Base-by-base conservation (phyloP, 2,329 filamentous ascomycete genomes). In the Cercospora canescens region DNA sequence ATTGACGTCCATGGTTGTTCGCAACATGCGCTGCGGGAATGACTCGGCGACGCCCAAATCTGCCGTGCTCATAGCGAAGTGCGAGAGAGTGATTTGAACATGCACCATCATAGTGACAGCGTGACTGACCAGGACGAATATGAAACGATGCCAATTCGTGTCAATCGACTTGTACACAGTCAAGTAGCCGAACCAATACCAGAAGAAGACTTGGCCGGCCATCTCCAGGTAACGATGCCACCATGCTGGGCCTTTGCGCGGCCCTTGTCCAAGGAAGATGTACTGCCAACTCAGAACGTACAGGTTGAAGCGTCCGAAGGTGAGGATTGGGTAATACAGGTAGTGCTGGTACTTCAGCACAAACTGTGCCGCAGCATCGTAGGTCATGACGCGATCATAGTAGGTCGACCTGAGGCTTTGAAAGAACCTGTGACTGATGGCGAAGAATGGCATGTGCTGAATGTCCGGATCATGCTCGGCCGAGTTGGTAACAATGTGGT, bases 381-480 rank as follows among this genome's bases (percentile, higher is more conserved):
- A 91, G 59, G 82, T 79, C 78, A 90, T 89, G 56, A 84, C 79
- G 67, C 87, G 86, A 72, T 90, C 83, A 77, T 91, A 90, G 77
- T 90, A 91, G 12, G 84, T 86, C 12, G 88, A 90, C 63, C 78
- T 80, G n/a, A 91, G 76, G 7, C 84, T 87, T 56, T 84, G 82
- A 79, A 91, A 87, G 77, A 91, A 91, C 3, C 84, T 83, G 45
- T 88, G 87, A 21, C 85, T 87, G 34, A 89, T 86, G 58, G 89
- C 89, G 73, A 92, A 90, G 59, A 91, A 83, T 0, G 89, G 89
- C 60, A 91, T 82, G 76, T 91, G 89, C 70, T 91, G 87, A 72
- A 97, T 98, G 77, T 98, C 94, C 0, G 95, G 94, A 76, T 98
- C 94, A 76, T 98, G 94, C 78, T 97, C 95, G 14, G 94, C 92